phyloP scores from a whole-genome alignment of 2,329 filamentous ascomycete genomes.

The Leptographium lundbergii region DNA sequence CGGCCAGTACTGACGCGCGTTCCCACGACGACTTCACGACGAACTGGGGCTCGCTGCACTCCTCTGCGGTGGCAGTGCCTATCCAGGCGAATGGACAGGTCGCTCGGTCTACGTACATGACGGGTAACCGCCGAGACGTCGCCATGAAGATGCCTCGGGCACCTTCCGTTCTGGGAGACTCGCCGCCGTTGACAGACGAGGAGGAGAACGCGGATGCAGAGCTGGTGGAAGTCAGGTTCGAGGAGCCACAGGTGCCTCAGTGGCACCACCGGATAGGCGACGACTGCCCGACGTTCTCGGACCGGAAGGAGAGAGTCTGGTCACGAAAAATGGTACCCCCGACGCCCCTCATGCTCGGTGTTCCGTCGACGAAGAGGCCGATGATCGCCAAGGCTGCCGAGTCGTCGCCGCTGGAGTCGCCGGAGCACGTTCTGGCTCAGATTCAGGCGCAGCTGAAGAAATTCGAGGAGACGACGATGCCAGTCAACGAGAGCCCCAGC shows the following conservation, averaged over 20 bases:
- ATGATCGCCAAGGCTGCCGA: slow-evolving; percentile 33
- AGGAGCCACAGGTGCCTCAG: slow-evolving; percentile 1
- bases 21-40: slow-evolving; percentile 28
- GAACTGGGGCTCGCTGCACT: slow-evolving; percentile 38
- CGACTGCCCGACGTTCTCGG: slow-evolving; percentile 45
- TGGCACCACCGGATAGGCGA: slow-evolving; percentile 50
- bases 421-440: slow-evolving; percentile 31
- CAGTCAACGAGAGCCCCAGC: slow-evolving; percentile 25
- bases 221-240: background rate
- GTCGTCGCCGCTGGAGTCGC: slow-evolving; percentile 40
- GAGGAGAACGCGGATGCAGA: background rate
- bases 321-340: slow-evolving; percentile 44
- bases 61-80: slow-evolving; percentile 31
- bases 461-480: slow-evolving; percentile 27
- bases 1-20: slow-evolving; percentile 22
- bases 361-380: slow-evolving; percentile 25
- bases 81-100: slow-evolving; percentile 28
- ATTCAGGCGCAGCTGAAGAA: slow-evolving; percentile 40
- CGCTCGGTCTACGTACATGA: slow-evolving; percentile 28
- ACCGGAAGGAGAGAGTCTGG: slow-evolving; percentile 29
- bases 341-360: slow-evolving; percentile 38
- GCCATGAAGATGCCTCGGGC: background rate
- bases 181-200: slow-evolving; percentile 1
- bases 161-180: background rate
- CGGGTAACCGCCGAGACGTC: slow-evolving; percentile 10